Conservation (phyloP, 768 basidiomycete genomes). For the Favolaschia claudopus region DNA sequence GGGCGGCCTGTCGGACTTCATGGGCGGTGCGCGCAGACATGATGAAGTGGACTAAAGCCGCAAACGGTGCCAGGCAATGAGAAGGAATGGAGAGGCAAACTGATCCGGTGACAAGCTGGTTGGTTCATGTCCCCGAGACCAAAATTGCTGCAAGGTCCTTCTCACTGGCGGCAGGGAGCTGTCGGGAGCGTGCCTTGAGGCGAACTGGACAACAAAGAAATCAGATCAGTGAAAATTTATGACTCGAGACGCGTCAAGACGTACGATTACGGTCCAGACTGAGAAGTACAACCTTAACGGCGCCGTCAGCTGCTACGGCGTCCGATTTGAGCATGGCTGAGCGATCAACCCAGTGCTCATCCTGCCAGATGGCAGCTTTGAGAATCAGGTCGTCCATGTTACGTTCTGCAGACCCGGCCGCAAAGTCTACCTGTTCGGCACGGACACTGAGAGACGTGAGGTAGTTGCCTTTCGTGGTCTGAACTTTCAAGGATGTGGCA, state of each 20-base stretch:
- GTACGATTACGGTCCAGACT: conserved; percentile 92
- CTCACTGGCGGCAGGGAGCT: conserved; percentile 86
- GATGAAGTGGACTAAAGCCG: conserved; percentile 19
- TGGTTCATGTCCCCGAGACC: conserved; percentile 34
- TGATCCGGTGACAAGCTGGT: not conserved
- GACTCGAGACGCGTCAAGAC: conserved; percentile 40
- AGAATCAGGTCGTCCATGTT: conserved; percentile 97
- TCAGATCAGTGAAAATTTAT: conserved; percentile 22
- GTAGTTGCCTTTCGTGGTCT: conserved; percentile 95
- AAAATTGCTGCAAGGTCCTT: conserved; percentile 83
- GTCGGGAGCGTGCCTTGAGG: conserved; percentile 87
- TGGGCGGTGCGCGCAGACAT: conserved; percentile 7
- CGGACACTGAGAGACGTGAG: conserved; percentile 82
- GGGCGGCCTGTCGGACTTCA: conserved; percentile 26
- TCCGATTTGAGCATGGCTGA: conserved; percentile 68
- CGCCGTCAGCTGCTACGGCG: conserved; percentile 47
- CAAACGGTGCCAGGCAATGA: conserved; percentile 19
- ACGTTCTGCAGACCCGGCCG: conserved; percentile 58
- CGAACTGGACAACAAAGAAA: conserved; percentile 78
- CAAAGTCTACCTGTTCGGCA: conserved; percentile 83
- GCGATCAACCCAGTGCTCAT: conserved; percentile 91
- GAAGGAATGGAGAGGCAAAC: not conserved
- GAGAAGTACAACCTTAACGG: conserved; percentile 86
- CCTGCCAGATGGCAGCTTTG: conserved; percentile 91
- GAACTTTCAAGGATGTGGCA: conserved; percentile 84